Evolutionary conservation across 2,329 filamentous ascomycete genomes (phyloP).

Genomic region (Ophiostoma himal-ulmi): DNA sequence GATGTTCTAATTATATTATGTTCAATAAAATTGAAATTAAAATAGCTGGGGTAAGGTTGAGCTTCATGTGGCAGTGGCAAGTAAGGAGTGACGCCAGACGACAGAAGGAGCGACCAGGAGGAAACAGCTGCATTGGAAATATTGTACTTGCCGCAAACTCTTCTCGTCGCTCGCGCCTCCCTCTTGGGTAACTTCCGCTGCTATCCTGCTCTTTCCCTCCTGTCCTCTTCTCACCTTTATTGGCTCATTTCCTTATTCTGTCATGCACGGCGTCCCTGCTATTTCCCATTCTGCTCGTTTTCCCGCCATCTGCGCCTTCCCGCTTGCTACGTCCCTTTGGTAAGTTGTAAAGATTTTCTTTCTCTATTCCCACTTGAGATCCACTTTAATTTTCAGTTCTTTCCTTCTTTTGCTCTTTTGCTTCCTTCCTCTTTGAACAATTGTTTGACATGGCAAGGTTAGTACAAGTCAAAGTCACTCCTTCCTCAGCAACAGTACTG

Average conservation of each 20-base stretch:
- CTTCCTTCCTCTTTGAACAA: slow-evolving; percentile 9
- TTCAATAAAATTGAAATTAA: background rate
- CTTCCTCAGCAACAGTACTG: background rate
- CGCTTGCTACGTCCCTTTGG: background rate
- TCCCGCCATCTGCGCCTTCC: slow-evolving; percentile 10
- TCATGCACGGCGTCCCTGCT: background rate
- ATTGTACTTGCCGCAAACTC: background rate
- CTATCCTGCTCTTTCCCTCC: background rate
- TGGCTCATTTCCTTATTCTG: background rate
- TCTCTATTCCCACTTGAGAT: background rate
- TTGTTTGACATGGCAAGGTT: background rate
- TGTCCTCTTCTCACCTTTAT: background rate
- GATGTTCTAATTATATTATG: no score
- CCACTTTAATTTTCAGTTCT: background rate
- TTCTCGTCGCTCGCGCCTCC: background rate
- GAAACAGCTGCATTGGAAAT: background rate
- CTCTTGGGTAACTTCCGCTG: background rate
- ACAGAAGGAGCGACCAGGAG: background rate
- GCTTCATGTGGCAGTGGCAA: background rate
- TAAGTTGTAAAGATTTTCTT: background rate
- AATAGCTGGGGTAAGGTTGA: background rate
- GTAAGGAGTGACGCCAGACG: background rate
- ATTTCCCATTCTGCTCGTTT: slow-evolving; percentile 4
- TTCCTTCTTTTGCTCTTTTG: background rate
- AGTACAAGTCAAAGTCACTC: background rate